Percentiles rank a stretch among this genome's conserved stretches.
Evolutionary conservation across 371 early-diverging fungal genomes (phyloP).

Genomic region (Sanchytrium tribonematis): DNA sequence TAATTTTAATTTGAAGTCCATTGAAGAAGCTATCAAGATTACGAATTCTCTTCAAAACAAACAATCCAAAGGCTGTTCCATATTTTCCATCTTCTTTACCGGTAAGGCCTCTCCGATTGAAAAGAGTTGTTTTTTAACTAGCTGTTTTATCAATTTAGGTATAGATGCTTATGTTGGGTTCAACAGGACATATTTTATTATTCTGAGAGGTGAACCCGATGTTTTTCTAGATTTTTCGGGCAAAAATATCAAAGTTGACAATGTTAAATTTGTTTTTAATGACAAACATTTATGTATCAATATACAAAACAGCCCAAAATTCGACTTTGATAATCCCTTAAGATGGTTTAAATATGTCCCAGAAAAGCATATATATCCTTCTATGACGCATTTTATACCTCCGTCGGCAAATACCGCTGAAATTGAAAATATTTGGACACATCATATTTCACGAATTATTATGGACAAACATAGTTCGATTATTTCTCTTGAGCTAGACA

Average conservation of each 20-base stretch:
- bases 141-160: neutral
- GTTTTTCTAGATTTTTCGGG: neutral
- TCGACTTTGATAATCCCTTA: neutral
- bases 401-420: neutral
- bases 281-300: neutral
- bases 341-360: neutral
- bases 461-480: neutral
- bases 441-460: neutral
- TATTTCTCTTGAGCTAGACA: neutral
- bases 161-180: neutral
- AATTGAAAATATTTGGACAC: neutral
- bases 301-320: neutral
- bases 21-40: neutral
- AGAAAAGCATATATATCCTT: neutral
- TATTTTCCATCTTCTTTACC: neutral
- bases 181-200: neutral
- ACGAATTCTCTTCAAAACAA: neutral
- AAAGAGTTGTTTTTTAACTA: neutral
- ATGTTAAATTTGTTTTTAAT: neutral
- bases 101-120: neutral
- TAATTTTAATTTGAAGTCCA: neutral
- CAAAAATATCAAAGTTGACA: neutral
- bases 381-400: too few relatives aligned
- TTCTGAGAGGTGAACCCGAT: neutral
- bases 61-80: neutral